Conservation (phyloP, 73 alveolate species). For the Uronychia binucleata region DNA sequence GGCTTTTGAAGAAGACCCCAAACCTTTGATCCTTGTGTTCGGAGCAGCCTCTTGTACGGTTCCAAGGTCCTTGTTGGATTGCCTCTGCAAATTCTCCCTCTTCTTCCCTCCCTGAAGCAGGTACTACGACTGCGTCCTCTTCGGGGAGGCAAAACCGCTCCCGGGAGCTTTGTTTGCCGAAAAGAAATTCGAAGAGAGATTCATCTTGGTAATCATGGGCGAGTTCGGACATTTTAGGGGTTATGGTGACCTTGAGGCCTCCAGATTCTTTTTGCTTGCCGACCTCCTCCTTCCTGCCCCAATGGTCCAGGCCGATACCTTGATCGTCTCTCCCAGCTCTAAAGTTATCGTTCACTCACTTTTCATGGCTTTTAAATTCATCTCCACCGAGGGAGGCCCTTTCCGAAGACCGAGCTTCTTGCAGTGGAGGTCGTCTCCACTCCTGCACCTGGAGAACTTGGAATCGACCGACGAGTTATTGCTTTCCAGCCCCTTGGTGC, state of each 20-base stretch:
- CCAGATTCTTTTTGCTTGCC: background rate
- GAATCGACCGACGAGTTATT: background rate
- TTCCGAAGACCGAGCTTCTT: background rate
- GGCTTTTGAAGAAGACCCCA: too few species aligned
- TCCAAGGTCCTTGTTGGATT: too few species aligned
- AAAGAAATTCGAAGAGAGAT: background rate
- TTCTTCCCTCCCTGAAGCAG: too few species aligned
- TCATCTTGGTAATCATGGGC: background rate
- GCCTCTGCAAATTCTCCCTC: too few species aligned
- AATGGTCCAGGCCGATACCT: background rate
- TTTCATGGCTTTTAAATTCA: background rate
- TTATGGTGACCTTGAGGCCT: background rate
- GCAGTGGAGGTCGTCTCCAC: background rate
- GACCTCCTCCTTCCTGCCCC: background rate
- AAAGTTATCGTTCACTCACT: background rate
- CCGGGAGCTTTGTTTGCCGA: background rate
- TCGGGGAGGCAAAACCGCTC: background rate
- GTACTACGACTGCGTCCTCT: background rate
- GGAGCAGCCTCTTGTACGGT: background rate
- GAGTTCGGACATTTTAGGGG: background rate
- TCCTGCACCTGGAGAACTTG: background rate
- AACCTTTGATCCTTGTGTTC: background rate
- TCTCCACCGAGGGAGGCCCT: background rate
- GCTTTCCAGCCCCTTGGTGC: too few species aligned
- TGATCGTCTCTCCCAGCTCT: background rate